Evolutionary conservation across 1,284 basidiomycete genomes (phyloP).

Genomic region (Leccinum angustisporum): DNA sequence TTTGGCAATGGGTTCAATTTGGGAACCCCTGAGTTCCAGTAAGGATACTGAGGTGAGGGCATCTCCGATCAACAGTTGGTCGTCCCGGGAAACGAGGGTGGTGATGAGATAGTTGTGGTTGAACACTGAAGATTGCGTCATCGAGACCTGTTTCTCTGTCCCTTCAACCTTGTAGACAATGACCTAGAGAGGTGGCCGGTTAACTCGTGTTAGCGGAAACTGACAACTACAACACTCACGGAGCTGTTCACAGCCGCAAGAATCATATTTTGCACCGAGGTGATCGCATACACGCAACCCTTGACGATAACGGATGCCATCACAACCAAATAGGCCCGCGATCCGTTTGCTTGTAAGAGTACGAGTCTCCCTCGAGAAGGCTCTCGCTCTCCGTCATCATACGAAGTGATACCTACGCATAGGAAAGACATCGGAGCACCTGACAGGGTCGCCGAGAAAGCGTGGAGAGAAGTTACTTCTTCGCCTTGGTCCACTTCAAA

Average conservation of each 20-base stretch:
- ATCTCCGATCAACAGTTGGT: slow-evolving; percentile 71
- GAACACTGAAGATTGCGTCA: slow-evolving; percentile 59
- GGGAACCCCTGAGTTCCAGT: slow-evolving; percentile 50
- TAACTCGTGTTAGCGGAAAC: background rate
- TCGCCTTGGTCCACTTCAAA: slow-evolving; percentile 55
- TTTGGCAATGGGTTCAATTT: slow-evolving; percentile 63
- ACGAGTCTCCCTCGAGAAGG: slow-evolving; percentile 60
- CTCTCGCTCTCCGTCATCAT: slow-evolving; percentile 52
- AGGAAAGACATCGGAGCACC: slow-evolving; percentile 45
- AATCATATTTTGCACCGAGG: slow-evolving; percentile 47
- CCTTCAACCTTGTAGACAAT: slow-evolving; percentile 46
- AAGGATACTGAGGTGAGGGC: slow-evolving; percentile 81
- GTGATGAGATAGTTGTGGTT: slow-evolving; percentile 80
- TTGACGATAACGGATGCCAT: slow-evolving; percentile 41
- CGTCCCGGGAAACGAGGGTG: slow-evolving; percentile 52
- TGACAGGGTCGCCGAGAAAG: slow-evolving; percentile 37
- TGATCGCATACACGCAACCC: slow-evolving; percentile 66
- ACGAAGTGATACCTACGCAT: slow-evolving; percentile 60
- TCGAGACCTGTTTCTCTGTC: slow-evolving; percentile 26
- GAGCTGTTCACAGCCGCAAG: slow-evolving; percentile 75
- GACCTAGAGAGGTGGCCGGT: slow-evolving; percentile 39
- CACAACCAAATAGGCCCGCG: slow-evolving; percentile 18
- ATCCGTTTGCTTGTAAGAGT: slow-evolving; percentile 36
- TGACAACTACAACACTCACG: slow-evolving; percentile 45
- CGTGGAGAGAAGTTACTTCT: slow-evolving; percentile 57